Evolutionary conservation across 2,329 filamentous ascomycete genomes (phyloP).

Genomic region (Trichothecium sympodiale): DNA sequence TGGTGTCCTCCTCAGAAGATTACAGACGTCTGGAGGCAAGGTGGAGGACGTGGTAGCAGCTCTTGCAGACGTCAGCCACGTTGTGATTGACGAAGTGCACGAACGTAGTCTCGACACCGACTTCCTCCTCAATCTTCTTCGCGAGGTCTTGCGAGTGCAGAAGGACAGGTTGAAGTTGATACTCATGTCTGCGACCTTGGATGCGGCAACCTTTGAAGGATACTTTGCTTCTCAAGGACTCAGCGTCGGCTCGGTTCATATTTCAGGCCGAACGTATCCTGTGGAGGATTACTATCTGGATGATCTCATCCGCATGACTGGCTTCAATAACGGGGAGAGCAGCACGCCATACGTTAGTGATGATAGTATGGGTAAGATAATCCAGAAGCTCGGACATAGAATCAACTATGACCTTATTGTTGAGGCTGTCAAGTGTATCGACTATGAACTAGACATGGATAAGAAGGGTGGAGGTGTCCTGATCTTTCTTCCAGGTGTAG

Average conservation of each 20-base stretch:
- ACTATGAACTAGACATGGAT: conserved; percentile 55
- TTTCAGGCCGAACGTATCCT: conserved; percentile 79
- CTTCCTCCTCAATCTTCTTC: conserved; percentile 78
- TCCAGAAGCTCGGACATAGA: conserved; percentile 63
- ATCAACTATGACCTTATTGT: conserved; percentile 88
- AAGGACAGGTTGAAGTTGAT: conserved; percentile 79
- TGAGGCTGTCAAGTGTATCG: conserved; percentile 70
- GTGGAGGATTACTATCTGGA: conserved; percentile 86
- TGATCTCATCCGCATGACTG: conserved; percentile 71
- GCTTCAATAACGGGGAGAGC: conserved; percentile 47
- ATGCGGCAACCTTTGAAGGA: conserved; percentile 71
- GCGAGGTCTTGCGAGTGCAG: conserved; percentile 64
- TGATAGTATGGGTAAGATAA: conserved; percentile 54
- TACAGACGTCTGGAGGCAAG: conserved; percentile 81
- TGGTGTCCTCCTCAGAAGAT: conserved; percentile 75
- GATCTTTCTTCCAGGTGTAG: conserved; percentile 88
- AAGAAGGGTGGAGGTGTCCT: conserved; percentile 71
- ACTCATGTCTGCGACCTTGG: conserved; percentile 92
- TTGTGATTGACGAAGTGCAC: conserved; percentile 94
- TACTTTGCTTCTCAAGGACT: conserved; percentile 66
- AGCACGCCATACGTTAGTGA: conserved; percentile 34
- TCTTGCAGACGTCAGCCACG: conserved; percentile 81
- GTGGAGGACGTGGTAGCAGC: conserved; percentile 72
- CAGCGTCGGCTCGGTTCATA: conserved; percentile 71
- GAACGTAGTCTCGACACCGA: conserved; percentile 92